Percentiles rank a stretch among this genome's conserved stretches.
phyloP scores from a whole-genome alignment of 108 stramenopile genomes.

The Skeletonema tropicum region DNA sequence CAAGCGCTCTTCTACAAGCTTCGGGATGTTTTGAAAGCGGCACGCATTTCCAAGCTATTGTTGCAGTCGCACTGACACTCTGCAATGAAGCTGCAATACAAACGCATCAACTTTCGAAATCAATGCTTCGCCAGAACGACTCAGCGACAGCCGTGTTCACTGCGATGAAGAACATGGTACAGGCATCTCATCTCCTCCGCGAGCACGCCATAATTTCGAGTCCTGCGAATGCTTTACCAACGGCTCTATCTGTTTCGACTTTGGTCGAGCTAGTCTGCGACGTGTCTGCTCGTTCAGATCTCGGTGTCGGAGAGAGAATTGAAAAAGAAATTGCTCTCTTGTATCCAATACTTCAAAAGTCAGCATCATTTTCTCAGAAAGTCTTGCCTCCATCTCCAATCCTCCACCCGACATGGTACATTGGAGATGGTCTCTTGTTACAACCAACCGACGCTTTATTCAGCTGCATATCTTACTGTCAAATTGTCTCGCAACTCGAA shows the following conservation, averaged over 20 bases:
- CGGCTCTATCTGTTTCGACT: conserved; percentile 43
- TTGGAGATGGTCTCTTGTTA: conserved; percentile 86
- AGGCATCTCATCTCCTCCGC: conserved; percentile 63
- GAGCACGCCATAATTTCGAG: conserved; percentile 56
- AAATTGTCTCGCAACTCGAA: conserved; percentile 46
- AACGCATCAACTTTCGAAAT: conserved; percentile 34
- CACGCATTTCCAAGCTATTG: conserved; percentile 38
- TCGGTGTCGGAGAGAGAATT: conserved; percentile 73
- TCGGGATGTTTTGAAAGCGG: conserved; percentile 43
- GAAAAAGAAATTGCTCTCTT: conserved; percentile 50
- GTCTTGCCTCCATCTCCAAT: conserved; percentile 27
- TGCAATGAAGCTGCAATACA: conserved; percentile 34
- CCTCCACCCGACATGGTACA: conserved; percentile 79
- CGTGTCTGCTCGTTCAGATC: conserved; percentile 63
- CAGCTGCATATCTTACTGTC: conserved; percentile 55
- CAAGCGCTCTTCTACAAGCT: conserved; percentile 45
- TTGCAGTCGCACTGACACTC: conserved; percentile 41
- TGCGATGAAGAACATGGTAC: conserved; percentile 52
- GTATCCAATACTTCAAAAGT: conserved; percentile 13
- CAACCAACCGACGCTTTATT: conserved; percentile 62
- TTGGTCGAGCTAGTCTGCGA: conserved; percentile 65
- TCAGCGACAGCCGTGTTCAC: conserved; percentile 12
- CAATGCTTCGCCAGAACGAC: conserved; percentile 14
- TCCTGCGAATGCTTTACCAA: conserved; percentile 36
- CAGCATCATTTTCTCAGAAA: conserved; percentile 7